Percentiles rank a stretch among this genome's conserved stretches.
These are phyloP conservation scores for Colletotrichum tamarilloi DNA, from an alignment of 2,329 filamentous ascomycete species.

Conservation along the genomic window DNA sequence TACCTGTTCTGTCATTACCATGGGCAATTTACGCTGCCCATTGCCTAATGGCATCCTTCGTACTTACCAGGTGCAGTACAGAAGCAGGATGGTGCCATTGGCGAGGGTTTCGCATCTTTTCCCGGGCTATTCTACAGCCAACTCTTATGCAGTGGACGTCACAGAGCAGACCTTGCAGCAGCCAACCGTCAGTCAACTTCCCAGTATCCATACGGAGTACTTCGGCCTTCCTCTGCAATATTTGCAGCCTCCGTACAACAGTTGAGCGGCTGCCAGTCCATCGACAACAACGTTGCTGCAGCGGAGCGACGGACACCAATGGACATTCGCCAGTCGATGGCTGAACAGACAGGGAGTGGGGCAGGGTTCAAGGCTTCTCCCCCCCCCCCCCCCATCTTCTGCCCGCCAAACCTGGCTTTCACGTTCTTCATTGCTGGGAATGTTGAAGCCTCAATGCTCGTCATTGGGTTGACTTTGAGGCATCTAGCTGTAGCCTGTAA, in stretches of 20 bases:
- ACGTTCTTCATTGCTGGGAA: neutral
- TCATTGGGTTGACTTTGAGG: neutral
- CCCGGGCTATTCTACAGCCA: neutral
- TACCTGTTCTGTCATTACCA: neutral
- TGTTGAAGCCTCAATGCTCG: neutral
- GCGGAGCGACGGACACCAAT: neutral
- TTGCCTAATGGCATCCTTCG: neutral
- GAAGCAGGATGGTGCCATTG: slow-evolving; percentile 2
- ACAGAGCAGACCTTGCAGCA: neutral
- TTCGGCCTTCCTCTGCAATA: too few relatives aligned
- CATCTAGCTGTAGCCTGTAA: neutral
- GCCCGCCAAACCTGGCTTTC: neutral
- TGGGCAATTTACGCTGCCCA: too few relatives aligned
- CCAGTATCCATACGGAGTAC: neutral
- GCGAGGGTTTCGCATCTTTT: neutral
- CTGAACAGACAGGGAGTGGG: neutral
- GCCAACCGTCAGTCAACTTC: neutral
- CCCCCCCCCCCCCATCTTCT: neutral
- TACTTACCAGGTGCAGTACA: neutral
- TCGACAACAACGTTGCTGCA: neutral
- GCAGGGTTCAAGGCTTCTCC: slow-evolving; percentile 20
- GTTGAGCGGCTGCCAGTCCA: neutral
- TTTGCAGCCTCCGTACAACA: neutral
- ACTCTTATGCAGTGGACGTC: neutral
- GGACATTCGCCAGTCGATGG: neutral